A percentile compares a stretch with the other conserved stretches of the same genome.
phyloP scores from a whole-genome alignment of 2,329 filamentous ascomycete species.

The Aspergillus sp. region DNA sequence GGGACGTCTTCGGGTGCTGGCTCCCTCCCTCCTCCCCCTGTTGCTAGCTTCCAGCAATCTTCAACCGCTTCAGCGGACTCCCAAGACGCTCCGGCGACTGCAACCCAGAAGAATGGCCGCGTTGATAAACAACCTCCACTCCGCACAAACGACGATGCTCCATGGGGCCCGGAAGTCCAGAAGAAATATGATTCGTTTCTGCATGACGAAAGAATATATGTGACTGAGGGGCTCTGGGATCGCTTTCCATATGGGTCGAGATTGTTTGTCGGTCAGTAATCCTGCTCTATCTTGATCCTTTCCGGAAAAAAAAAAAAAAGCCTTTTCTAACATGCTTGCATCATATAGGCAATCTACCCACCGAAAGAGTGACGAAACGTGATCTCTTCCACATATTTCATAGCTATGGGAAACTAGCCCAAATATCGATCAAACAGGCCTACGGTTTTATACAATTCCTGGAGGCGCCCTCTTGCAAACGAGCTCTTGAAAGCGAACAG shows the following conservation, averaged over 20 bases:
- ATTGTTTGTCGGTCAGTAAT: constrained; percentile 49
- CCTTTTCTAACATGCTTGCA: background rate
- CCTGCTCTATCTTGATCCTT: background rate
- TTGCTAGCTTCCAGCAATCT: constrained; percentile 41
- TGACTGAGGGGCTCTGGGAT: constrained; percentile 54
- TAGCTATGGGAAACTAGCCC: constrained; percentile 79
- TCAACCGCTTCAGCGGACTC: constrained; percentile 21
- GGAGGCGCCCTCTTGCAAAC: constrained; percentile 69
- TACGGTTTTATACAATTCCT: constrained; percentile 97
- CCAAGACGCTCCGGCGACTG: constrained; percentile 23
- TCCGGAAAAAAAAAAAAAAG: too few species aligned
- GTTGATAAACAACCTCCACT: constrained; percentile 24
- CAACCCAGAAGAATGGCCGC: constrained; percentile 25
- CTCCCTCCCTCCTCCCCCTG: constrained; percentile 41
- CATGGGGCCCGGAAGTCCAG: constrained; percentile 50
- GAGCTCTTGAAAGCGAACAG: constrained; percentile 75
- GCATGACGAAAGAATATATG: constrained; percentile 52
- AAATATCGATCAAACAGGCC: constrained; percentile 94
- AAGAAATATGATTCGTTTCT: constrained; percentile 52
- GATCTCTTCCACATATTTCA: constrained; percentile 93
- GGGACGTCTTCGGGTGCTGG: constrained; percentile 36
- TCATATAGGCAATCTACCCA: constrained; percentile 77
- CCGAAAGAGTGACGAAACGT: constrained; percentile 87
- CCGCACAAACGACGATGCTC: constrained; percentile 42
- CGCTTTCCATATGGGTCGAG: constrained; percentile 50